Evolutionary conservation across 2,329 filamentous ascomycete species (phyloP), one percentile per base, ranked within the genome.

Genomic region (Karstenula rhodostoma): DNA sequence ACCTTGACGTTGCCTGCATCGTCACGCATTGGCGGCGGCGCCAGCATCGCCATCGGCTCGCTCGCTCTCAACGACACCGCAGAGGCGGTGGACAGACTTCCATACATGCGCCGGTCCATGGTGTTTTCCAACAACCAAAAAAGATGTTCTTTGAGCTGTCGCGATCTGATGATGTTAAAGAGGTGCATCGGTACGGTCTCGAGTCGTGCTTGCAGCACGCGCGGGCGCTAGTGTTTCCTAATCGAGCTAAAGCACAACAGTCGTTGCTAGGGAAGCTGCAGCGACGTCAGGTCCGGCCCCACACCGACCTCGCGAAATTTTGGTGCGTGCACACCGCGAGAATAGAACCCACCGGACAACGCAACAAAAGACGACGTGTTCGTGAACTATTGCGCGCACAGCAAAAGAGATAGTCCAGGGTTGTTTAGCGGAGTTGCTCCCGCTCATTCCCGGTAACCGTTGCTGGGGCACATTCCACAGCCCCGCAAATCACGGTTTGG

Each of bases 1-100:
- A 84, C 82, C 73, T 84, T 84, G 69, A 84, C 81, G 64, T 83
- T 83, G 58, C 81, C 81, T 9, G 77, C 77, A 48, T 82, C 81
- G 57, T 76, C 75, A 25, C 76, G 70, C 52, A 70, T 68, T 27
- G 78, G 72, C 50, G 73, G 72, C 63, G 63, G 64, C 48, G 71
- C 64, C 71, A 73, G 75, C 63, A 68, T 67, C 9, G 67, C 52
- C 44, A 67, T 64, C 13, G 78, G 73, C 52, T 78, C 74, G 49
- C 76, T 68, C 27, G 79, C 79, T 63, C 81, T 77, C 69, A 83
- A 68, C 56, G 79, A 81, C 51, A 80, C 79, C 58, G 79, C 74
- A 56, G 80, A 82, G 23, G 81, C 81, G 29, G 77, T 75, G 1
- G 68, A 64, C 52, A 74, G 57, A 44, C 63, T 65, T 43, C 70